Evolutionary conservation across 768 basidiomycete species (phyloP), one percentile per base, ranked within the genome.

Genomic region (Holtermannia corniformis): DNA sequence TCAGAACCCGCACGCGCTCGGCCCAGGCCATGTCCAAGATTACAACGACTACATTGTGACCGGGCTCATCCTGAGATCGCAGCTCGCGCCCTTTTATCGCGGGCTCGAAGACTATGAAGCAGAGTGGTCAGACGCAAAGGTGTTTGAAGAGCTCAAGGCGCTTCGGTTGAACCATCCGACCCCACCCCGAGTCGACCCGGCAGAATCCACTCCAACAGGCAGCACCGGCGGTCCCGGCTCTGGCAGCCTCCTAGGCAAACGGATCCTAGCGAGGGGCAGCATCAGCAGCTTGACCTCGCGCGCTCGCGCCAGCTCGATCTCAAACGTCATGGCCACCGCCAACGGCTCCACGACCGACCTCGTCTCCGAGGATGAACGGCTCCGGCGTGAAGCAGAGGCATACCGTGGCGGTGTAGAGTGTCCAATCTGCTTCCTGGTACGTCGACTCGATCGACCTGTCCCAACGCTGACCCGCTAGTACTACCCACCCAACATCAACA

Each of bases 401-500:
- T 96, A 93, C 74, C 76, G 81, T 56, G 82, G 82, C 24, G 88
- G 91, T 16, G 77, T 84, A 16, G 95, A 99, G 70, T 99, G 95
- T 76, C 95, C 95, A 21, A 95, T 99, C 56, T 99, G 92, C 75
- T 96, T 97, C 75, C 78, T 97, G 73, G 93, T 87, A 63, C 69
- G 41, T 27, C 49, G 11, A 44, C 20, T 42, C 20, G 32, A 19
- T 24, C 19, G 43, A 16, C 42, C 25, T 52, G 25, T 25, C 27
- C 23, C 47, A 5, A 67, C 65, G 59, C 60, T 62, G 32, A 57
- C 11, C 32, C 49, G 23, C 22, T 68, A 99, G 93, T 96, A 93
- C 73, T 99, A 96, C 68, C 95, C 95, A 21, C 79, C 86, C 44
- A 93, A 96, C 73, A 95, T 96, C 74, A 96, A 97, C 69, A 85